A percentile compares a stretch with the other conserved stretches of the same genome.
phyloP scores from a whole-genome alignment of 352 stramenopile species.

The Phytophthora crassamura region DNA sequence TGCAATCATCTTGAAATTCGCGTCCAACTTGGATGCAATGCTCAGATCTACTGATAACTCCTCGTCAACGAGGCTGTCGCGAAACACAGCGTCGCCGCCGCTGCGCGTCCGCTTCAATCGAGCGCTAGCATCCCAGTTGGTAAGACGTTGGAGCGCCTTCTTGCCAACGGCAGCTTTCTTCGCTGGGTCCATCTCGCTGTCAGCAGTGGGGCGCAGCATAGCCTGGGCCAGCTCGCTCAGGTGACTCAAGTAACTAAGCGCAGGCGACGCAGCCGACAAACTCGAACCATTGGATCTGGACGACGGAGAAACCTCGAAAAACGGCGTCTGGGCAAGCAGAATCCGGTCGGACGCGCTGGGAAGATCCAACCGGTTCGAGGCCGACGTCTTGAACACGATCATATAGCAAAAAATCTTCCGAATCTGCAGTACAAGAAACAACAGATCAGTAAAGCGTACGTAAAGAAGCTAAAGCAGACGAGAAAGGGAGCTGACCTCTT shows the following conservation, averaged over 20 bases:
- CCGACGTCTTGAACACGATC: conserved; percentile 84
- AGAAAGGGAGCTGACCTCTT: conserved; percentile 63
- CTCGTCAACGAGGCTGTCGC: conserved; percentile 77
- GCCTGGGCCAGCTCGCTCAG: conserved; percentile 77
- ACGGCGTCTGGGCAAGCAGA: conserved; percentile 74
- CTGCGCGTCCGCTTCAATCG: conserved; percentile 50
- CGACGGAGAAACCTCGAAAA: conserved; percentile 53
- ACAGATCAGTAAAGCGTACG: conserved; percentile 4
- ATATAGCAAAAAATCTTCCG: conserved; percentile 89
- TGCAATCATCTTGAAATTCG: conserved; percentile 88
- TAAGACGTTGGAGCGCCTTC: conserved; percentile 62
- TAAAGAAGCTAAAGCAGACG: neutral
- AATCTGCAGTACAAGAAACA: conserved; percentile 47
- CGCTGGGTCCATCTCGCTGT: conserved; percentile 43
- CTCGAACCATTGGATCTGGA: conserved; percentile 20
- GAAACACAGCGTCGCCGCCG: conserved; percentile 66
- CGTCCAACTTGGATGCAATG: conserved; percentile 84
- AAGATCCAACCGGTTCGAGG: conserved; percentile 78
- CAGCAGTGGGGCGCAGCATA: conserved; percentile 53
- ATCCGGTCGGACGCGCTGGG: conserved; percentile 78
- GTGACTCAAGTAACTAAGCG: conserved; percentile 73
- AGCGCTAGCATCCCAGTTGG: conserved; percentile 72
- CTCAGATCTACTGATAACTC: conserved; percentile 84
- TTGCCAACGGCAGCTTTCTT: conserved; percentile 58
- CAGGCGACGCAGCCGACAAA: conserved; percentile 38